Percentiles rank a stretch among this genome's conserved stretches.
Conservation (phyloP, 2,329 filamentous ascomycete genomes). For the Venturia carpophila region DNA sequence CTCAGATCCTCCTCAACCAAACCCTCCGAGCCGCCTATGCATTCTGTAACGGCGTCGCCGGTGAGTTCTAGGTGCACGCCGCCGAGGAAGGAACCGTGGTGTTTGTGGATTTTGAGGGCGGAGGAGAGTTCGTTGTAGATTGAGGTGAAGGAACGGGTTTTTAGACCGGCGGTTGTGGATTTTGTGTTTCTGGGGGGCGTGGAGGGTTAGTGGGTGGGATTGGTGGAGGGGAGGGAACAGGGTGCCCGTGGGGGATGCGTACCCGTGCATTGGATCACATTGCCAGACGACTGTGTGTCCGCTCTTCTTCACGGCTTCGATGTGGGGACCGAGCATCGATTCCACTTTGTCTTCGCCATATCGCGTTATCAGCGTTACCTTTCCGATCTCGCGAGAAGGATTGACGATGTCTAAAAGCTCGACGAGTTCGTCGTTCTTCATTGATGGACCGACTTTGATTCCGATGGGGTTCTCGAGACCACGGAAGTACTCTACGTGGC, state of each 20-base stretch:
- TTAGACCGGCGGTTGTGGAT: slow-evolving; percentile 66
- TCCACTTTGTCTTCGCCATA: slow-evolving; percentile 77
- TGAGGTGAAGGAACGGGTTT: slow-evolving; percentile 84
- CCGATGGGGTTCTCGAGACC: slow-evolving; percentile 94
- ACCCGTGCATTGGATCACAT: slow-evolving; percentile 97
- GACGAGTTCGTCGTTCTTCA: slow-evolving; percentile 67
- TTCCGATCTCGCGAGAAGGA: slow-evolving; percentile 71
- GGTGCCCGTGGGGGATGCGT: background rate
- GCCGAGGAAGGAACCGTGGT: slow-evolving; percentile 77
- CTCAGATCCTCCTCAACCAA: slow-evolving; percentile 81
- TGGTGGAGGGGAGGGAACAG: no score
- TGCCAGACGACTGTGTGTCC: slow-evolving; percentile 83
- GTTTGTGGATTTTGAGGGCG: slow-evolving; percentile 75
- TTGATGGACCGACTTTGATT: slow-evolving; percentile 89
- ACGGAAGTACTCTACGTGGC: slow-evolving; percentile 95
- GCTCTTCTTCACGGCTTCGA: slow-evolving; percentile 76
- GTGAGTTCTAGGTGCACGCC: slow-evolving; percentile 94
- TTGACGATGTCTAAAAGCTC: slow-evolving; percentile 78
- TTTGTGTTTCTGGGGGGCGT: slow-evolving; percentile 51
- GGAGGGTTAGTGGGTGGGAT: slow-evolving; percentile 5
- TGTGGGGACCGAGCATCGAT: slow-evolving; percentile 71
- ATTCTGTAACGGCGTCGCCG: slow-evolving; percentile 93
- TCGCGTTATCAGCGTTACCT: slow-evolving; percentile 91
- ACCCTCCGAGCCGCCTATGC: slow-evolving; percentile 80
- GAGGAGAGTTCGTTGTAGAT: slow-evolving; percentile 82